phyloP scores from a whole-genome alignment of 1,139 yeast genomes.

The Groenewaldozyma auringiensis region DNA sequence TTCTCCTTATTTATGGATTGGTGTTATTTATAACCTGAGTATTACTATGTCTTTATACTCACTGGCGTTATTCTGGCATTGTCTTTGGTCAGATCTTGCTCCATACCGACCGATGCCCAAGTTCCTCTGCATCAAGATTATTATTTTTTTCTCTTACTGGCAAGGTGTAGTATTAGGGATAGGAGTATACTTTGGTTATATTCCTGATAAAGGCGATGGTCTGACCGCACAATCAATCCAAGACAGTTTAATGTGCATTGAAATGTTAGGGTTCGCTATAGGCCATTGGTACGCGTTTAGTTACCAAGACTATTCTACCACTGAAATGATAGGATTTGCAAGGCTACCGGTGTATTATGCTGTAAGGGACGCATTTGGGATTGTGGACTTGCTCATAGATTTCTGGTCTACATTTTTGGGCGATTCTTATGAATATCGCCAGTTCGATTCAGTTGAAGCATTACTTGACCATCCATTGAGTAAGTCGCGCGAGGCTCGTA shows the following conservation, averaged over 20 bases:
- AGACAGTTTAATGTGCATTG: constrained; percentile 74
- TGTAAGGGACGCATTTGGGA: constrained; percentile 66
- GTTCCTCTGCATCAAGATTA: constrained; percentile 83
- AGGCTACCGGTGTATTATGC: constrained; percentile 56
- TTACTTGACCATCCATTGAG: constrained; percentile 62
- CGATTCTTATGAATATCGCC: constrained; percentile 68
- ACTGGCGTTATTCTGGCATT: constrained; percentile 87
- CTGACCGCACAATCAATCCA: constrained; percentile 48
- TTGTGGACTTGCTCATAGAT: constrained; percentile 69
- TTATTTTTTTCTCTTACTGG: constrained; percentile 96
- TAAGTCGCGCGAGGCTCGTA: constrained; percentile 58
- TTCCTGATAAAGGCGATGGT: constrained; percentile 33
- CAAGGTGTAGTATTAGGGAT: constrained; percentile 72
- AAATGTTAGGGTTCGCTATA: constrained; percentile 75
- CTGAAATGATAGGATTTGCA: constrained; percentile 57
- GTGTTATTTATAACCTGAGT: constrained; percentile 65
- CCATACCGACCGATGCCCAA: constrained; percentile 89
- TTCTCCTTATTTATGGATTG: constrained; percentile 59
- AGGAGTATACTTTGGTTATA: constrained; percentile 47
- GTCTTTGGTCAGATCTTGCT: constrained; percentile 63
- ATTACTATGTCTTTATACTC: constrained; percentile 79
- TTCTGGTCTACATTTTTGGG: constrained; percentile 71
- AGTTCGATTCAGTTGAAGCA: constrained; percentile 75
- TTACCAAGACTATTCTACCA: constrained; percentile 59
- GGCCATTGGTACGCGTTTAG: constrained; percentile 87